A percentile compares a stretch with the other conserved stretches of the same genome.
These are phyloP conservation scores for Vaccinium corymbosum DNA, from an alignment of 148 eudicot genomes.

Conservation along the genomic window DNA sequence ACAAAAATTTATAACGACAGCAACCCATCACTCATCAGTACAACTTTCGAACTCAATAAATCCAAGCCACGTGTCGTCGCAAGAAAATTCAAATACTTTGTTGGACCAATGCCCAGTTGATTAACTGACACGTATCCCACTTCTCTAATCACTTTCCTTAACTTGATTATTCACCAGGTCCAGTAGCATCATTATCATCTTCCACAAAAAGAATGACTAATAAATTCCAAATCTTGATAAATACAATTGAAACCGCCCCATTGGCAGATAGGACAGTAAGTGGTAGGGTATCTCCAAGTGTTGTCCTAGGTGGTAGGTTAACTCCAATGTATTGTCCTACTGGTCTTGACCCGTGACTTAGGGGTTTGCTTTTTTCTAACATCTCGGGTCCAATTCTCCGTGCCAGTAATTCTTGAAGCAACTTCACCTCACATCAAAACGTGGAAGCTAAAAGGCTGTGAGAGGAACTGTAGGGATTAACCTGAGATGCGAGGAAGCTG, in stretches of 20 bases:
- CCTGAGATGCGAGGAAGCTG: too few relatives aligned
- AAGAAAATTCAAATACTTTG: neutral
- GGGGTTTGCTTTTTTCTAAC: too few relatives aligned
- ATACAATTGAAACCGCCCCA: conserved; percentile 8
- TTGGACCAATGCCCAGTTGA: neutral
- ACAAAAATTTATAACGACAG: too few relatives aligned
- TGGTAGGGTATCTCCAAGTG: neutral
- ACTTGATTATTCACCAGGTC: conserved; percentile 5
- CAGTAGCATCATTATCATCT: conserved; percentile 6
- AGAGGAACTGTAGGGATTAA: too few relatives aligned
- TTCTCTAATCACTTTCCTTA: conserved; percentile 12
- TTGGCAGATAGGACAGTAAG: conserved; percentile 9
- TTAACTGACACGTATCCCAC: conserved; percentile 5
- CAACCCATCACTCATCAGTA: neutral
- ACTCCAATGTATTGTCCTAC: too few relatives aligned
- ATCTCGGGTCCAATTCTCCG: too few relatives aligned
- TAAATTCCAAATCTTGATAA: neutral
- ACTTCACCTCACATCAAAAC: too few relatives aligned
- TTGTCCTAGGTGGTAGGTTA: too few relatives aligned
- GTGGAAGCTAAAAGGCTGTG: too few relatives aligned
- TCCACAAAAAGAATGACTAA: neutral
- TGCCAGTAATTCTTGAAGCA: too few relatives aligned
- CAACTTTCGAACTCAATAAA: conserved; percentile 18
- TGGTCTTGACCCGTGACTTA: too few relatives aligned
- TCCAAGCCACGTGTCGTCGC: conserved; percentile 13